Percentiles rank a stretch among this genome's conserved stretches.
phyloP scores from a whole-genome alignment of 1,284 basidiomycete species.

The Ganoderma multipileum region DNA sequence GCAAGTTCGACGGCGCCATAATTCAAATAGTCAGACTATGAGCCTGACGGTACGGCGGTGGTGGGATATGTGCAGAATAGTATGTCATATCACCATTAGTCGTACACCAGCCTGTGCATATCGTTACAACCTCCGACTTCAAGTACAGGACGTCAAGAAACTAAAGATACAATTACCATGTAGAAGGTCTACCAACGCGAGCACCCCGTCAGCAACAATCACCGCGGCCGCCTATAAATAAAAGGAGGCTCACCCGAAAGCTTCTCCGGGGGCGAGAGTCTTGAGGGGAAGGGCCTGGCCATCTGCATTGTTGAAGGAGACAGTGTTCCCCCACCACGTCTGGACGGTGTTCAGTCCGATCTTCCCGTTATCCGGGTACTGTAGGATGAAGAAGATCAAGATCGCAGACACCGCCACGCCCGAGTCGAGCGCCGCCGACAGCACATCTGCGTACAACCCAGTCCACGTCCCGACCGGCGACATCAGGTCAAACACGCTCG shows the following conservation, averaged over 20 bases:
- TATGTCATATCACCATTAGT: background rate
- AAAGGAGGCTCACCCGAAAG: slow-evolving; percentile 45
- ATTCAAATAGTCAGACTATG: too few species aligned
- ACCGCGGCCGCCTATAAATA: background rate
- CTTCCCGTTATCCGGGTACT: slow-evolving; percentile 67
- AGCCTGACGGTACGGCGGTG: too few species aligned
- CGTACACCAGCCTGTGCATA: background rate
- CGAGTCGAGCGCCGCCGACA: slow-evolving; percentile 66
- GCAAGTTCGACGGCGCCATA: too few species aligned
- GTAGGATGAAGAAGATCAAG: slow-evolving; percentile 71
- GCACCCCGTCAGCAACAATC: background rate
- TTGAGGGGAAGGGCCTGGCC: slow-evolving; percentile 40
- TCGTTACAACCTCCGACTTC: background rate
- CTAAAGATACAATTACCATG: slow-evolving; percentile 1
- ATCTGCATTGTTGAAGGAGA: slow-evolving; percentile 53
- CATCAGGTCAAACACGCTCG: background rate
- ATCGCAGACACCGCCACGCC: slow-evolving; percentile 66
- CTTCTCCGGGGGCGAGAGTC: slow-evolving; percentile 39
- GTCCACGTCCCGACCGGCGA: background rate
- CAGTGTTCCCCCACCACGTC: slow-evolving; percentile 78
- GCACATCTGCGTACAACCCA: slow-evolving; percentile 45
- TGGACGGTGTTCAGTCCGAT: slow-evolving; percentile 64
- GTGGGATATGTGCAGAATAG: background rate
- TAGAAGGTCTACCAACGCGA: background rate
- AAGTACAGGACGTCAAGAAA: background rate